phyloP scores from a whole-genome alignment of 2,329 filamentous ascomycete genomes.

The Stagonosporopsis tanaceti region DNA sequence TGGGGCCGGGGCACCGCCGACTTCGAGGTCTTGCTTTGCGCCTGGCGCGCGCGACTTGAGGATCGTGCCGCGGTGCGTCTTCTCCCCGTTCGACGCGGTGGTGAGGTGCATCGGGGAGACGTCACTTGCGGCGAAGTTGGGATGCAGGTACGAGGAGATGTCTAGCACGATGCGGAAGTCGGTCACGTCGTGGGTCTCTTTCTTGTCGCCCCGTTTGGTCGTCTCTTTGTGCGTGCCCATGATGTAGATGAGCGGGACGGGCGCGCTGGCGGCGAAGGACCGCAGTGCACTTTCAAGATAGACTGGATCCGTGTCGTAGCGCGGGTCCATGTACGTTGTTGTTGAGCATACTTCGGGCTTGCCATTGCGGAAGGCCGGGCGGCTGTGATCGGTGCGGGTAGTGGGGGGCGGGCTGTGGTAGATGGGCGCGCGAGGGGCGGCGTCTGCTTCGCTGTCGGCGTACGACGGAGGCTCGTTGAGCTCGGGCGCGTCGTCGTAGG shows the following conservation, averaged over 20 bases:
- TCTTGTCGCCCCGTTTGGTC: constrained; percentile 44
- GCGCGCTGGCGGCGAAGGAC: constrained; percentile 36
- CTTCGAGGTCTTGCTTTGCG: constrained; percentile 55
- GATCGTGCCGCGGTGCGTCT: constrained; percentile 70
- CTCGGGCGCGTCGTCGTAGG: constrained; percentile 49
- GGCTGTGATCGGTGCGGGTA: constrained; percentile 39
- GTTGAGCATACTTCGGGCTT: constrained; percentile 40
- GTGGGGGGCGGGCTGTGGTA: constrained; percentile 40
- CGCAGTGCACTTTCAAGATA: constrained; percentile 42
- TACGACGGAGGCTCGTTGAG: constrained; percentile 47
- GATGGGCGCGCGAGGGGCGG: constrained; percentile 24
- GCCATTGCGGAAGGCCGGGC: constrained; percentile 32
- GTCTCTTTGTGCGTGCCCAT: constrained; percentile 50
- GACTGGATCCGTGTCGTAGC: constrained; percentile 44
- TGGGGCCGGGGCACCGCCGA: constrained; percentile 53
- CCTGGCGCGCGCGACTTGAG: constrained; percentile 61
- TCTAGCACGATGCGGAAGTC: constrained; percentile 51
- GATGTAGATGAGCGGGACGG: constrained; percentile 48
- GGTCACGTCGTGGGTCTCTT: constrained; percentile 44
- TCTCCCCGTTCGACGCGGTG: constrained; percentile 66
- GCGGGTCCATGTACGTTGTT: constrained; percentile 37
- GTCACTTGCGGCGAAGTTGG: constrained; percentile 28
- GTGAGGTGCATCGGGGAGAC: constrained; percentile 37
- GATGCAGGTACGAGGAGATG: constrained; percentile 40
- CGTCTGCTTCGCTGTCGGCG: constrained; percentile 41